These are phyloP conservation scores for Pythium apleroticum DNA, from an alignment of 352 stramenopile genomes.

Conservation along the genomic window DNA sequence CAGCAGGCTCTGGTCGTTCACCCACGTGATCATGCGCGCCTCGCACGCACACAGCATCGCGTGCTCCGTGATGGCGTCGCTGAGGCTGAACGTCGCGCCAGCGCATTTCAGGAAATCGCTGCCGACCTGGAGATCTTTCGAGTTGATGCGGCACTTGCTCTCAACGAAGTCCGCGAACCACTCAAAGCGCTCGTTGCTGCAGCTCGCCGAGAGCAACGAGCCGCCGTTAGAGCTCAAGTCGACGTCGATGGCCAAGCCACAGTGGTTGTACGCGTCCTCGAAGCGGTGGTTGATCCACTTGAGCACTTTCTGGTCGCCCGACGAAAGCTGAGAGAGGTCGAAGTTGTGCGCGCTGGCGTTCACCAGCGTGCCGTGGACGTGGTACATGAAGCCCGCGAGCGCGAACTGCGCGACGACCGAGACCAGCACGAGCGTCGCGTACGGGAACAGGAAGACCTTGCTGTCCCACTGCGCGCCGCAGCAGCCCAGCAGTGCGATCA, in stretches of 20 bases:
- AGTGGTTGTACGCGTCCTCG: constrained; percentile 72
- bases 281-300: constrained; percentile 80
- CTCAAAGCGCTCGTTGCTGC: constrained; percentile 50
- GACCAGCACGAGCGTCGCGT: constrained; percentile 74
- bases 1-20: constrained; percentile 77
- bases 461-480: constrained; percentile 84
- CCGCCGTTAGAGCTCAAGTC: constrained; percentile 40
- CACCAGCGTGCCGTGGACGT: constrained; percentile 74
- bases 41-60: constrained; percentile 84
- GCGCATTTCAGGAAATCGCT: constrained; percentile 76
- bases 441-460: constrained; percentile 85
- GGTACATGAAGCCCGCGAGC: constrained; percentile 77
- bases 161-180: constrained; percentile 80
- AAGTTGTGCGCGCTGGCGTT: constrained; percentile 69
- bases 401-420: constrained; percentile 79
- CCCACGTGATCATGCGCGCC: constrained; percentile 74
- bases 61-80: constrained; percentile 67
- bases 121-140: constrained; percentile 44
- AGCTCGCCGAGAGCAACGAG: constrained; percentile 49
- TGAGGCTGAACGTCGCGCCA: constrained; percentile 59
- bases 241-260: constrained; percentile 66
- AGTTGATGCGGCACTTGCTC: constrained; percentile 66
- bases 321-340: constrained; percentile 54
- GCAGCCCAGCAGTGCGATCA: constrained; percentile 76
- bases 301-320: constrained; percentile 62